These are phyloP conservation scores for Lachancea fermentati DNA, from an alignment of 805 yeast genomes.

Conservation along the genomic window DNA sequence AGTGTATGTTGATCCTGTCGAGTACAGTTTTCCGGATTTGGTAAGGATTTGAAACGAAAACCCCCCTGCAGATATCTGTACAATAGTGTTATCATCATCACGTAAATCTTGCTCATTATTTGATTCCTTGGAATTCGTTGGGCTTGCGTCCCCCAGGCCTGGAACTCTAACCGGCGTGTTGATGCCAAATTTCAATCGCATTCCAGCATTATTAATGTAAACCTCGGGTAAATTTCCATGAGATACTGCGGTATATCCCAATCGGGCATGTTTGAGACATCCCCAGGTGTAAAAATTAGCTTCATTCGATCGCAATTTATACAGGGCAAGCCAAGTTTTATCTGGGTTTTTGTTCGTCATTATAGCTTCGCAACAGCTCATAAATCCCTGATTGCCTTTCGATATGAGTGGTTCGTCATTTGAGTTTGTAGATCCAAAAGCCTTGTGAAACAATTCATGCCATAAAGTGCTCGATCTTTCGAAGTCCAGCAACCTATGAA, in stretches of 20 bases:
- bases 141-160: constrained; percentile 1
- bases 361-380: constrained; percentile 25
- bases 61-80: constrained; percentile 53
- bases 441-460: constrained; percentile 29
- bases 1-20: constrained; percentile 44
- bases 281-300: constrained; percentile 32
- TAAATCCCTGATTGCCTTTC: constrained; percentile 15
- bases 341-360: constrained; percentile 16
- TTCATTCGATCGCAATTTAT: constrained; percentile 17
- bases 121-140: constrained; percentile 4
- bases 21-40: constrained; percentile 48
- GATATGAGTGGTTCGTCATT: constrained; percentile 28
- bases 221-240: constrained; percentile 15
- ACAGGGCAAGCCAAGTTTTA: constrained; percentile 25
- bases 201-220: constrained; percentile 18
- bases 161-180: constrained; percentile 29
- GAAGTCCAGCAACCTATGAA: constrained; percentile 23
- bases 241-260: constrained; percentile 27
- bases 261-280: constrained; percentile 27
- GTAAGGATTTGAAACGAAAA: constrained; percentile 56
- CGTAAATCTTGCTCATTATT: constrained; percentile 1
- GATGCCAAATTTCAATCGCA: constrained; percentile 26
- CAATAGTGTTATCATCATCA: constrained; percentile 16
- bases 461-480: constrained; percentile 26
- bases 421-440: constrained; percentile 23